A percentile compares a stretch with the other conserved stretches of the same genome.
These are phyloP conservation scores for Tylopilus cervinicoccineus DNA, from an alignment of 768 basidiomycete species.

Conservation along the genomic window DNA sequence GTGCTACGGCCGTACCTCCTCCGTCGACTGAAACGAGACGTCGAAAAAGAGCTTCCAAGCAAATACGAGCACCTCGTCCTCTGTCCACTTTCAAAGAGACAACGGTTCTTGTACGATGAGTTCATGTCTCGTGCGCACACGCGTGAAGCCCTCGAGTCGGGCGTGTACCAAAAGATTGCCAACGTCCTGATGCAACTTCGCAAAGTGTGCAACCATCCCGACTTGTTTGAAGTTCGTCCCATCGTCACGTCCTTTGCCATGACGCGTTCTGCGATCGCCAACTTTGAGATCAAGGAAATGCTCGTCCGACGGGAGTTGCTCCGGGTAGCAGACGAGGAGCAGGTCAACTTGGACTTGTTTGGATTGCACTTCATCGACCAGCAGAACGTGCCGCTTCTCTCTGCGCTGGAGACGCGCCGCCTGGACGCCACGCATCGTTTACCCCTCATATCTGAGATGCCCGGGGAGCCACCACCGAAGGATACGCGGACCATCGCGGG, in stretches of 20 bases:
- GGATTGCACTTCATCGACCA: conserved; percentile 58
- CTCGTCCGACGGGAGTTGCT: conserved; percentile 75
- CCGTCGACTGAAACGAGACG: conserved; percentile 95
- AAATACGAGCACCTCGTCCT: conserved; percentile 90
- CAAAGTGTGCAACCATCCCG: conserved; percentile 94
- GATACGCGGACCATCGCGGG: conserved; percentile 76
- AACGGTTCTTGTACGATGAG: conserved; percentile 94
- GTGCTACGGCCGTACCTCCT: conserved; percentile 96
- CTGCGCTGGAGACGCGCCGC: conserved; percentile 48
- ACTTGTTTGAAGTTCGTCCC: conserved; percentile 87
- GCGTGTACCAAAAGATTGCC: conserved; percentile 83
- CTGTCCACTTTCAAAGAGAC: conserved; percentile 85
- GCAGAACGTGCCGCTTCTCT: conserved; percentile 50
- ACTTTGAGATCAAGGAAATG: conserved; percentile 85
- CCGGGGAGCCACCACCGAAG: conserved; percentile 62
- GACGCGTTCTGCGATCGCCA: conserved; percentile 69
- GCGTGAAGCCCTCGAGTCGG: conserved; percentile 75
- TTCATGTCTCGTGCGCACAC: conserved; percentile 91
- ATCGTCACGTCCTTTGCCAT: conserved; percentile 74
- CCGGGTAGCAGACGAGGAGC: conserved; percentile 47
- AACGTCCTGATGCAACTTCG: conserved; percentile 98
- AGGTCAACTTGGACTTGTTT: conserved; percentile 56
- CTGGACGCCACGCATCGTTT: conserved; percentile 59
- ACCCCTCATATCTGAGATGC: conserved; percentile 49
- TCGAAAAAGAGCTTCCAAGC: conserved; percentile 92